phyloP scores from a whole-genome alignment of 2,329 filamentous ascomycete genomes.

The Fusarium irregulare region DNA sequence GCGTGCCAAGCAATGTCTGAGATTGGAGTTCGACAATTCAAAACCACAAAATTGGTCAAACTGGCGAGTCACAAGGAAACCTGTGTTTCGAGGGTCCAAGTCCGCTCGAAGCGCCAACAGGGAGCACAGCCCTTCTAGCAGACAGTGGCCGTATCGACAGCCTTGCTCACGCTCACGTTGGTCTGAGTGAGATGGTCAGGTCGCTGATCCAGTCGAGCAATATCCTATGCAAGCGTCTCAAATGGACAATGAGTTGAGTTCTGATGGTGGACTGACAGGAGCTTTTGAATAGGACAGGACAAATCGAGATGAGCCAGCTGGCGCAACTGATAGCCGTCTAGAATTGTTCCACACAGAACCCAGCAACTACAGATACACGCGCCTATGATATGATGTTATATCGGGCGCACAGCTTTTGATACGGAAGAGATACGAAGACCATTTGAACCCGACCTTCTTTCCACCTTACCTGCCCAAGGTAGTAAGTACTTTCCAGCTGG shows the following conservation, averaged over 20 bases:
- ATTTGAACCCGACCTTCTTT: constrained; percentile 1
- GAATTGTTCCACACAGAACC: constrained; percentile 38
- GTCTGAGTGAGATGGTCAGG: constrained; percentile 32
- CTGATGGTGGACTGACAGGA: constrained; percentile 22
- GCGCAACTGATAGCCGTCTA: constrained; percentile 30
- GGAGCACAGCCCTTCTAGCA: constrained; percentile 29
- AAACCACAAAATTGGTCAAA: constrained; percentile 32
- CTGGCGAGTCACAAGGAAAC: constrained; percentile 37
- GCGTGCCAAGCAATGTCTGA: constrained; percentile 37
- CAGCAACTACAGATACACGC: constrained; percentile 11
- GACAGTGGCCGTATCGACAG: constrained; percentile 13
- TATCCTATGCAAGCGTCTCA: constrained; percentile 33
- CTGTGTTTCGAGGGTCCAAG: constrained; percentile 29
- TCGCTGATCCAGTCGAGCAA: constrained; percentile 20
- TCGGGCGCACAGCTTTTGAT: constrained; percentile 14
- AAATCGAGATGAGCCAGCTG: constrained; percentile 43
- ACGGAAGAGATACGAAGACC: constrained; percentile 20
- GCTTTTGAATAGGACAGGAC: constrained; percentile 22
- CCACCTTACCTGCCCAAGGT: constrained; percentile 12
- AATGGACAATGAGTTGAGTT: constrained; percentile 15
- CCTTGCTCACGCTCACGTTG: constrained; percentile 21
- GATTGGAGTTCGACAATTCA: constrained; percentile 30
- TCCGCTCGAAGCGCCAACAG: constrained; percentile 28
- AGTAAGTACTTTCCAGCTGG: constrained; percentile 13
- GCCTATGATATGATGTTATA: constrained; percentile 31